Base-by-base conservation (phyloP, 805 yeast genomes). In the Lipomyces japonicus region DNA sequence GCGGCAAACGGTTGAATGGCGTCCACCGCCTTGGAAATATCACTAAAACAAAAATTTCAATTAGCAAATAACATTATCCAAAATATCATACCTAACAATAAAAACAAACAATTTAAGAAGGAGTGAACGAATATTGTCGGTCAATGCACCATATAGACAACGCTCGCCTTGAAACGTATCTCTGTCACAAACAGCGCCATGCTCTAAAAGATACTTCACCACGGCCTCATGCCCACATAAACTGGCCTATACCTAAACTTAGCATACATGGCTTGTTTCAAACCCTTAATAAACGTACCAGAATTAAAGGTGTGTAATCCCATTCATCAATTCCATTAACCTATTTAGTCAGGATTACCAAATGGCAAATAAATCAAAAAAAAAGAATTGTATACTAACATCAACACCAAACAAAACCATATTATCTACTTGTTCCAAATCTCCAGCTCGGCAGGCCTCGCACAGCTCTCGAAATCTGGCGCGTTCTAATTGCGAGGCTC, bases 161-260 rank as follows among this genome's bases (percentile, higher is more conserved):
- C 85, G 72, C 10, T 83, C 86, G 2, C 95, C 93, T 64, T 84
- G 86, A 61, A 80, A 80, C n/a, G 89, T 81, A 62, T 85, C 91
- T 61, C 87, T 73, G 64, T 84, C 90, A 64, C 91, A 84, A 5
- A 80, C 73, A 0, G 93, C 88, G 5, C 95, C 95, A 39, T 79
- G 68, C 39, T 76, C 73, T 7, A 86, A 68, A 21, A 86, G 67
- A 42, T 81, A 64, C 46, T 69, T 71, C n/a, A 86, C 93, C 3
- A 86, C 73, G 5, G 22, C 30, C 24, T 46, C 52, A 37, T 53
- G 58, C 25, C 58, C 58, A 42, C 58, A 53, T 24, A 53, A 44
- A 36, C 59, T 55, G 7, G 58, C 58, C 22, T 10, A 39, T 39
- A 10, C n/a, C 9, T 9, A n/a, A 19, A 24, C 9, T 10, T 23